Evolutionary conservation across 2,329 filamentous ascomycete genomes (phyloP), one percentile per base, ranked within the genome.

Genomic region (Helminthosporium solani): DNA sequence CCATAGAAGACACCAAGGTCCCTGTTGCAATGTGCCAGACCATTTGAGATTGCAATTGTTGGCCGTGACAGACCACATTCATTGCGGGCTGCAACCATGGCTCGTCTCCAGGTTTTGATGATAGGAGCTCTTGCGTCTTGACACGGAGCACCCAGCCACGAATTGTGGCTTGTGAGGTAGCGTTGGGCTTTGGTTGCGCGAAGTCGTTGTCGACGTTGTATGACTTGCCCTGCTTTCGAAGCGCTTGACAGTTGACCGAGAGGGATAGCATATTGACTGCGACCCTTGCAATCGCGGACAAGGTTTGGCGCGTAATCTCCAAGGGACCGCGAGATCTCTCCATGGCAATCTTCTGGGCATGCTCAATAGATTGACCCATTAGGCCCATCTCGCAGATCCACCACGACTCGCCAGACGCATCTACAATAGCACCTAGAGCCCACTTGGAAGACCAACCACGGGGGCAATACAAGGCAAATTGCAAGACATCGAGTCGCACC

Each of bases 361-460:
- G 50, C 2, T 54, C 42, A 33, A 68, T 59, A n/a, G 54, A 47
- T n/a, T 44, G 47, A n/a, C 56, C 54, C 16, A 41, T 58, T 5
- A 54, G 33, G 14, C 51, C 52, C 39, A 70, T 46, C 44, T 70
- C 57, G 9, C 67, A 46, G 12, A 68, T 56, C 68, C 68, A 71
- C 70, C 70, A 72, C 31, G 58, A 64, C 38, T 66, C 61, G 7
- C 70, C 70, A 14, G 62, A 52, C 1, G 65, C 44, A 42, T 65
- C 65, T 16, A 71, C 57, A 2, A 69, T 47, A 36, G 87, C 78
- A 54, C 85, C 84, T 31, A 95, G 73, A 52, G 85, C 82, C 88
- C 89, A 96, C 42, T 80, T 75, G 12, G 79, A 65, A 8, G 77
- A 78, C 88, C 91, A 95, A n/a, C 81, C 83, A 47, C 75, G 75